Conservation (phyloP, 495 filamentous ascomycete species). For the Stereocaulon alpinum region DNA sequence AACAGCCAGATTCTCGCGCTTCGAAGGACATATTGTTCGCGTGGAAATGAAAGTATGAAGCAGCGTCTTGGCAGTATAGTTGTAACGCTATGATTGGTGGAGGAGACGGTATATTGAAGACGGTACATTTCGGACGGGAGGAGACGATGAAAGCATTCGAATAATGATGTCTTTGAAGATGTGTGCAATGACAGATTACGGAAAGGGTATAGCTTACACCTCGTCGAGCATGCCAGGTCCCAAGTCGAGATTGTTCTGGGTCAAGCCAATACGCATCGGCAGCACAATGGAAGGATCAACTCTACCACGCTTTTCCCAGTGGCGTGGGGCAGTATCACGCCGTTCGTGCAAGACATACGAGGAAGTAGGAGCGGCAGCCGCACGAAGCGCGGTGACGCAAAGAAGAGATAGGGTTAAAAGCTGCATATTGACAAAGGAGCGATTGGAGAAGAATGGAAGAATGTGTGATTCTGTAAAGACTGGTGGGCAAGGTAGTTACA, state of each 20-base stretch:
- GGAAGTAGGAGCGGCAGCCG: conserved; percentile 21
- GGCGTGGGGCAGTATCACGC: conserved; percentile 26
- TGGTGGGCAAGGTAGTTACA: neutral
- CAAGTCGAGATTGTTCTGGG: conserved; percentile 42
- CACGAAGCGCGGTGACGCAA: conserved; percentile 25
- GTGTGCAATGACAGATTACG: no score
- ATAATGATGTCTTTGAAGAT: no score
- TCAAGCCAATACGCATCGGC: conserved; percentile 46
- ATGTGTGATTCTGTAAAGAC: neutral
- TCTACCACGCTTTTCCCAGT: conserved; percentile 29
- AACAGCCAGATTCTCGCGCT: no score
- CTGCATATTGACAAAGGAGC: conserved; percentile 3
- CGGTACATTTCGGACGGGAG: no score
- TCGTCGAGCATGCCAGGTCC: conserved; percentile 44
- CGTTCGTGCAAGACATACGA: conserved; percentile 38
- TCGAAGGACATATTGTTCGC: no score
- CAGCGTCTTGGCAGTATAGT: no score
- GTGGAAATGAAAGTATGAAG: no score
- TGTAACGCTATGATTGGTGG: no score
- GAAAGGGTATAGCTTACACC: conserved; percentile 21
- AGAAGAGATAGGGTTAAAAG: conserved; percentile 20
- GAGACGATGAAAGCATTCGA: no score
- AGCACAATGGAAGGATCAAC: conserved; percentile 30
- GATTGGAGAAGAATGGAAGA: neutral
- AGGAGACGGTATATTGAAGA: no score